Base-by-base conservation (phyloP, 202 grass and related monocot genomes). In the Zizania palustris region DNA sequence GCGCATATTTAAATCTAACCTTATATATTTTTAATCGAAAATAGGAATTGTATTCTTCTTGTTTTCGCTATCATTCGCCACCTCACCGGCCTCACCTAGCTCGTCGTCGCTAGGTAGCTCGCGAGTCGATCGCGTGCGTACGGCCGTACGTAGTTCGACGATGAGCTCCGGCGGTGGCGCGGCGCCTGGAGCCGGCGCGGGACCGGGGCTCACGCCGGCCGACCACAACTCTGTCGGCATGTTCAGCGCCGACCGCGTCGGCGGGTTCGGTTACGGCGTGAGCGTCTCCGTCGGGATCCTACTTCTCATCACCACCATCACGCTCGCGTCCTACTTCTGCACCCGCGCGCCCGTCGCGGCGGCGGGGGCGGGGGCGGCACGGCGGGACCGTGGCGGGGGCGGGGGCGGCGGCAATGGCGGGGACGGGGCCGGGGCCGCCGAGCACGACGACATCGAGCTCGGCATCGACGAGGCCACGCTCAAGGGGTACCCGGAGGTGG, bases 241-340 rank as follows among this genome's bases (percentile, higher is more conserved):
- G 82, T 90, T 98, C 83, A 83, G 84, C 35, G 79, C 96, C 1
- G 89, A 86, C 69, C 87, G 87, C 15, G 89, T 95, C 77, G 85
- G 87, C 13, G 79, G 89, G 28, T 87, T 98, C 44, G 87, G 91
- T 48, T 98, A 92, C 62, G 91, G 91, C 51, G 57, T 95, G 39
- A 87, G 91, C 16, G 85, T 98, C 38, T 92, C 91, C 33, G 50
- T 98, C n/a, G 91, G 95, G 78, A 83, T 95, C 73, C 80, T 98
- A 11, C 64, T 98, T 60, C 89, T 98, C 72, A 90, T 98, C 85
- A 92, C 81, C 79, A 98, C 91, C 73, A 90, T 92, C 85, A 87
- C 87, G 18, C 80, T 98, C 8, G 87, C 89, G 1, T 95, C 95
- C 63, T 95, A 95, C 85, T 92, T 95, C 86, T 98, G 81, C 76